Conservation (phyloP, 1,139 yeast genomes). For the Wickerhamomyces sp. region DNA sequence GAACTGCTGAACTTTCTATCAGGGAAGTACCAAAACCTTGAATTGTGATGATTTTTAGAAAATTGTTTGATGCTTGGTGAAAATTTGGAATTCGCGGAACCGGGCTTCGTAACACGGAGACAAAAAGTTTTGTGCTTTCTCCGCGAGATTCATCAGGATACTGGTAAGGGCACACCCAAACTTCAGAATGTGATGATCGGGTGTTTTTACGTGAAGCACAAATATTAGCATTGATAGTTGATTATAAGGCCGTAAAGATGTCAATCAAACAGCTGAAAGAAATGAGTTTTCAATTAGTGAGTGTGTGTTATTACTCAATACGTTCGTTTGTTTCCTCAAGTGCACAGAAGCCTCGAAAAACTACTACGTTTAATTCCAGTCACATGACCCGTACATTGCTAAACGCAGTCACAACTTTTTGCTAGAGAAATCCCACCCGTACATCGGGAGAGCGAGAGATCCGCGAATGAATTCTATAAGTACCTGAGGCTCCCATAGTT, state of each 20-base stretch:
- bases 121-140: too few species aligned
- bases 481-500: slow-evolving; percentile 4
- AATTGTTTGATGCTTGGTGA: slow-evolving; percentile 20
- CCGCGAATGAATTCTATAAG: slow-evolving; percentile 12
- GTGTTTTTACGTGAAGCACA: too few species aligned
- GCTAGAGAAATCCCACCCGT: neutral
- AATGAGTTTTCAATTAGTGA: too few species aligned
- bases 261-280: too few species aligned
- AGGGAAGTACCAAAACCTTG: slow-evolving; percentile 4
- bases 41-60: slow-evolving; percentile 9
- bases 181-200: too few species aligned
- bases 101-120: neutral
- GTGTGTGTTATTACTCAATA: too few species aligned
- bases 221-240: too few species aligned
- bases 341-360: too few species aligned
- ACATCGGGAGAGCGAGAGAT: neutral
- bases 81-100: slow-evolving; percentile 1
- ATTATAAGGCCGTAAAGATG: too few species aligned
- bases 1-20: slow-evolving; percentile 11
- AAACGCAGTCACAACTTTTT: neutral
- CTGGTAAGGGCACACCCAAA: slow-evolving; percentile 1
- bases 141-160: too few species aligned
- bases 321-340: too few species aligned
- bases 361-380: neutral
- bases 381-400: neutral